Base-by-base conservation (phyloP, 306 rosid genomes). In the Castanea sativa region DNA sequence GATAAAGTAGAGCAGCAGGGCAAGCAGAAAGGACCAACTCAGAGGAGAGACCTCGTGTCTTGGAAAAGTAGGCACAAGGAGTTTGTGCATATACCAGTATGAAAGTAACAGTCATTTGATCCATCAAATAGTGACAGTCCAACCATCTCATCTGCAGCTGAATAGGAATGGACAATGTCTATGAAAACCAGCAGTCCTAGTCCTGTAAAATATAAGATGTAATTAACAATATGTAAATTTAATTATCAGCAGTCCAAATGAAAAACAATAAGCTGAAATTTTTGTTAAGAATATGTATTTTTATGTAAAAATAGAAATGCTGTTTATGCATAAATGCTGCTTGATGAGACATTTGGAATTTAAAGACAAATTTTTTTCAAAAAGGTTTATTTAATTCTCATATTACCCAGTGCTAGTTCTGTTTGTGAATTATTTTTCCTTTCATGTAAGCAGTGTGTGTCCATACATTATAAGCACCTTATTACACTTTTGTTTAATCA, bases 131-230 rank as follows among this genome's bases (percentile, higher is more conserved):
- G 83, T 15, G 97, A 93, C 75, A 95, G 80, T 70, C 99, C 99
- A 81, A 91, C 97, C 97, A 92, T 95, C 88, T 95, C 98, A 86
- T 95, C 98, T 33, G 96, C 97, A 79, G 99, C 92, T 29, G 98
- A 93, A 49, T 95, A 95, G 78, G 99, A 92, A 91, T 95, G 99
- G 73, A 92, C 93, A 75, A 95, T 89, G 77, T 95, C 99, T 78
- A 95, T 81, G 91, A 95, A 89, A 76, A 95, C 96, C 64, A 95
- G 91, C 79, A 95, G 74, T 74, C 96, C 98, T 53, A 85, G 87
- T 78, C 98, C 98, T 95, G 94, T 70, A 64, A 69, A 84, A 59
- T 29, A 8, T 82, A 86, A 74, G 73, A 80, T 3, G 51, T 19
- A 76, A 79, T 82, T 56, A 79, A 76, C 67, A 68, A 69, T 73